These are phyloP conservation scores for Boletales sp. DNA, from an alignment of 768 basidiomycete genomes.

Conservation along the genomic window DNA sequence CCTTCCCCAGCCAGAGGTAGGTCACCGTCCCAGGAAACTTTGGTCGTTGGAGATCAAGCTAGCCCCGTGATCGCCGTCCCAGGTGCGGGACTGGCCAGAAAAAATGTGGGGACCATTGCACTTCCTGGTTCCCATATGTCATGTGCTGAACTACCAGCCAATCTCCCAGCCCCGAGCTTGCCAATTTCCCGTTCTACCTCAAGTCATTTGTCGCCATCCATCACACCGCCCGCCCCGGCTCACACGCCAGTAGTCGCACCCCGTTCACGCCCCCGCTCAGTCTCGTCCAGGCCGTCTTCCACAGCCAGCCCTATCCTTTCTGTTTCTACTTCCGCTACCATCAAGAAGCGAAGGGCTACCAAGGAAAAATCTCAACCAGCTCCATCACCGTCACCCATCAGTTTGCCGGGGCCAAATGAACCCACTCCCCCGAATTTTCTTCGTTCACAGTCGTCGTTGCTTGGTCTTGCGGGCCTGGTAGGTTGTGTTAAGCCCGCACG, in stretches of 20 bases:
- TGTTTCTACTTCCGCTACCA: slow-evolving; percentile 2
- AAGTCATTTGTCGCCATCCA: slow-evolving; percentile 32
- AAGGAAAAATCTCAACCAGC: slow-evolving; percentile 36
- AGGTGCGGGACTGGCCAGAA: slow-evolving; percentile 11
- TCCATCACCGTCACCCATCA: slow-evolving; percentile 53
- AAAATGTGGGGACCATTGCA: slow-evolving; percentile 96
- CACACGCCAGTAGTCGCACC: slow-evolving; percentile 6
- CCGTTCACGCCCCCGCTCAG: slow-evolving; percentile 10
- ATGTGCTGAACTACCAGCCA: slow-evolving; percentile 81
- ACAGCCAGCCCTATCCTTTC: neutral
- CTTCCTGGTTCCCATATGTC: slow-evolving; percentile 88
- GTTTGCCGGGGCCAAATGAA: slow-evolving; percentile 57
- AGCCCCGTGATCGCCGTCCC: slow-evolving; percentile 25
- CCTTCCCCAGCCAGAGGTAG: slow-evolving; percentile 72
- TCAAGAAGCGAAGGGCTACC: slow-evolving; percentile 33
- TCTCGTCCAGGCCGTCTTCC: slow-evolving; percentile 12
- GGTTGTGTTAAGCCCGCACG: slow-evolving; percentile 57
- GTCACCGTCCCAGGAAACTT: slow-evolving; percentile 57
- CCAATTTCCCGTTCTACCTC: slow-evolving; percentile 8
- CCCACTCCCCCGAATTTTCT: slow-evolving; percentile 67
- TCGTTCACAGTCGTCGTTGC: slow-evolving; percentile 66
- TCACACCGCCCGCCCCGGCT: slow-evolving; percentile 26
- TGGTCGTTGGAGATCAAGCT: slow-evolving; percentile 14
- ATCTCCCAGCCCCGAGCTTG: slow-evolving; percentile 70
- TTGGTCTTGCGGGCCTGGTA: slow-evolving; percentile 71